Conservation (phyloP, 768 basidiomycete species). For the Naematelia encephala region DNA sequence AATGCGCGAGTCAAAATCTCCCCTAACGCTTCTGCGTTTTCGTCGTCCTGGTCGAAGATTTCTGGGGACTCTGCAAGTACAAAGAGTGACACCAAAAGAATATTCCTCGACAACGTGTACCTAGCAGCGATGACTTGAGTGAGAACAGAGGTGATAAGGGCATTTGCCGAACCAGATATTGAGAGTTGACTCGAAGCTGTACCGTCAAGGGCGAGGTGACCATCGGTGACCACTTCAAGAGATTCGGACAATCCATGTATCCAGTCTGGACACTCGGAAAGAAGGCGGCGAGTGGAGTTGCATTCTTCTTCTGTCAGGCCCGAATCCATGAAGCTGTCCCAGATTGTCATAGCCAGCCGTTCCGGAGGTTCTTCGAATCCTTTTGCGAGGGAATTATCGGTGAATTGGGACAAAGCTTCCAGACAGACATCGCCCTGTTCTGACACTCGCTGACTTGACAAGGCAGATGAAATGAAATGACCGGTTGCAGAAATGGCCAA, state of each 20-base stretch:
- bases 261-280: slow-evolving; percentile 20
- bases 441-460: slow-evolving; percentile 11
- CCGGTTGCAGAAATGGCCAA: slow-evolving; percentile 24
- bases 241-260: slow-evolving; percentile 13
- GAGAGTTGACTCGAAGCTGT: slow-evolving; percentile 1
- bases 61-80: slow-evolving; percentile 25
- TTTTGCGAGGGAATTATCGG: not conserved
- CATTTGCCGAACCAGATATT: slow-evolving; percentile 31
- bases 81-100: slow-evolving; percentile 35
- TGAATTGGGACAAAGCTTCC: slow-evolving; percentile 15
- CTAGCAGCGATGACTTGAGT: slow-evolving; percentile 21
- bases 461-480: slow-evolving; percentile 7
- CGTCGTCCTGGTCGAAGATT: slow-evolving; percentile 23
- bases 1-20: slow-evolving; percentile 25
- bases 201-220: not conserved
- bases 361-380: slow-evolving; percentile 9
- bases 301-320: slow-evolving; percentile 30
- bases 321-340: slow-evolving; percentile 33
- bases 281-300: slow-evolving; percentile 14
- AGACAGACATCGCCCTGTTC: slow-evolving; percentile 22
- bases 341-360: slow-evolving; percentile 18
- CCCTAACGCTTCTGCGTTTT: slow-evolving; percentile 29
- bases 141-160: slow-evolving; percentile 31
- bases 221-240: slow-evolving; percentile 20
- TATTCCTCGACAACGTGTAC: slow-evolving; percentile 22